Base-by-base conservation (phyloP, 345 rosid genomes). In the Balakata baccata region DNA sequence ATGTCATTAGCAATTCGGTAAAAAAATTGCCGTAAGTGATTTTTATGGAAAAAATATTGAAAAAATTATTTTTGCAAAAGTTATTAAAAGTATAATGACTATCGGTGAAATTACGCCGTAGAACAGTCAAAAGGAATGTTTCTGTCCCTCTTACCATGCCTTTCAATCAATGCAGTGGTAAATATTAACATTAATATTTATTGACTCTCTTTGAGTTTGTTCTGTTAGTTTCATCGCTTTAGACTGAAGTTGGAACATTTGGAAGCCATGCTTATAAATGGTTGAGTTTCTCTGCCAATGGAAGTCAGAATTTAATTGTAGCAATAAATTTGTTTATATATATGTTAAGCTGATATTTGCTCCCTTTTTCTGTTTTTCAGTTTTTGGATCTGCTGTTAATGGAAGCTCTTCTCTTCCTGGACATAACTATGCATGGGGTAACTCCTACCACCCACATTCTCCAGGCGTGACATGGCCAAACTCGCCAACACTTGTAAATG, bases 381-480 rank as follows among this genome's bases (percentile, higher is more conserved):
- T 81, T 80, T 88, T 82, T 79, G 97, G 92, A 78, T 86, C 96
- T 79, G 80, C 92, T 75, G 85, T 88, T 75, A 88, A 84, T 75
- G 96, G 93, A 82, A 88, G 87, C 79, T 70, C 72, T 59, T 71
- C 92, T 73, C 83, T 84, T 58, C 88, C 85, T 59, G 87, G 88
- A 74, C 85, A 84, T 81, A 90, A 81, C 52, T 87, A 79, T 74
- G 66, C 79, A 67, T 91, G 96, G 99, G 84, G 75, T 75, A 89
- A 82, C 80, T 79, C 93, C 71, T 91, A 87, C 83, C 93, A 82
- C 78, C 87, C 81, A 46, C 92, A 79, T 79, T 82, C 86, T 69
- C 78, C 96, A 50, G 81, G 81, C 74, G 79, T 87, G 86, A 85
- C 86, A 68, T 96, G 98, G 97, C 92, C 94, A 59, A 89, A 81